These are phyloP conservation scores for Polygonum maritimum DNA, from an alignment of 148 eudicot genomes.

Conservation along the genomic window DNA sequence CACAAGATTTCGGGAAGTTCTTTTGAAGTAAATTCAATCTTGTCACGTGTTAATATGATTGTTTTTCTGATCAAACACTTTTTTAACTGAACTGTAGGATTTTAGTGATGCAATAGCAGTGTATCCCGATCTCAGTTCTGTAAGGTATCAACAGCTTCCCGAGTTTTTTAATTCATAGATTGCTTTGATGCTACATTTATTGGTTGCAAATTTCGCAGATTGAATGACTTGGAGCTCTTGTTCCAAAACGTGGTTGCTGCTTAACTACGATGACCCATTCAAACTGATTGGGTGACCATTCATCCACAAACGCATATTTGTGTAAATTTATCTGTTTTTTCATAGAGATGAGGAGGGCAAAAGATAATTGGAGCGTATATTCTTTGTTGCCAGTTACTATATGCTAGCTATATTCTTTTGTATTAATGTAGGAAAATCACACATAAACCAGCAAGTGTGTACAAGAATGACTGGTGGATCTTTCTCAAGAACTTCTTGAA, in stretches of 20 bases:
- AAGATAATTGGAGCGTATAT: neutral
- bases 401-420: neutral
- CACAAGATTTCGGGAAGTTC: neutral
- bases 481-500: neutral
- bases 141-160: constrained; percentile 37
- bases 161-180: neutral
- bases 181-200: constrained; percentile 1
- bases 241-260: constrained; percentile 51
- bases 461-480: neutral
- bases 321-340: neutral
- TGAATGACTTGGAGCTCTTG: constrained; percentile 65
- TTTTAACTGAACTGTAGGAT: constrained; percentile 34
- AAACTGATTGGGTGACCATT: neutral
- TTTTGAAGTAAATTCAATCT: neutral
- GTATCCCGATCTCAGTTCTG: constrained; percentile 75
- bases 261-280: neutral
- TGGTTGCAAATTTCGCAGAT: constrained; percentile 34
- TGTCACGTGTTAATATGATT: neutral
- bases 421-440: neutral
- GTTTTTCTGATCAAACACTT: neutral
- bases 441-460: neutral
- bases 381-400: neutral
- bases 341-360: neutral
- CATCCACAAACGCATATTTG: neutral
- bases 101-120: constrained; percentile 69